Evolutionary conservation across 306 rosid genomes (phyloP), one percentile per base, ranked within the genome.

Genomic region (Echinosophora koreensis): DNA sequence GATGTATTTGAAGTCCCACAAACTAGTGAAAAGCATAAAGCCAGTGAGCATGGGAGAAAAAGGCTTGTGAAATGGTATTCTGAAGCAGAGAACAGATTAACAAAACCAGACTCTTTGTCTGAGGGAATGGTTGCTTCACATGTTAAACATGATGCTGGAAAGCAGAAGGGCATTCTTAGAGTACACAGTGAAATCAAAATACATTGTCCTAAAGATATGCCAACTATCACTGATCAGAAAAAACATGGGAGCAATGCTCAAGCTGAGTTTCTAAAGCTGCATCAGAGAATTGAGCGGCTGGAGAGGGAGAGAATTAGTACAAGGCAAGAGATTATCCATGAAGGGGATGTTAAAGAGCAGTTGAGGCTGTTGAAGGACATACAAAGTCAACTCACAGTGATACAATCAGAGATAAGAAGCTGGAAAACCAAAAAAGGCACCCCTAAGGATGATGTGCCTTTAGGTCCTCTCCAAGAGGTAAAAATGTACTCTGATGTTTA

Each of bases 1-100:
- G 97, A 93, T 83, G 84, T 93, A 50, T 91, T 80, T 50, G 94
- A 93, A 86, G 95, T 91, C 55, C 91, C 87, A 46, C 77, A 84
- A 80, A 59, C 46, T 16, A 42, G 75, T 27, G 82, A 49, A 52
- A 86, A 68, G 66, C 71, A 28, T 35, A 84, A 75, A 61, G 54
- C 65, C 32, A 55, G 66, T n/a, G 71, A 78, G 49, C 49, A 5
- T 42, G 47, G 35, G 56, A 44, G 15, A 49, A 83, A 59, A 74
- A 77, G 65, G 75, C 67, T 51, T 41, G 82, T 61, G 13, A 84
- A 76, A 66, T 27, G 64, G 82, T 60, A 69, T 11, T 66, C 64
- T 14, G 85, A 74, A 60, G 71, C 59, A 1, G 90, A 84, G 30
- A 80, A 51, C 74, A 78, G 80, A 66, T 55, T 69, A 15, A 86